phyloP scores from a whole-genome alignment of 1,284 basidiomycete genomes.

The Fomitopsis palustris region DNA sequence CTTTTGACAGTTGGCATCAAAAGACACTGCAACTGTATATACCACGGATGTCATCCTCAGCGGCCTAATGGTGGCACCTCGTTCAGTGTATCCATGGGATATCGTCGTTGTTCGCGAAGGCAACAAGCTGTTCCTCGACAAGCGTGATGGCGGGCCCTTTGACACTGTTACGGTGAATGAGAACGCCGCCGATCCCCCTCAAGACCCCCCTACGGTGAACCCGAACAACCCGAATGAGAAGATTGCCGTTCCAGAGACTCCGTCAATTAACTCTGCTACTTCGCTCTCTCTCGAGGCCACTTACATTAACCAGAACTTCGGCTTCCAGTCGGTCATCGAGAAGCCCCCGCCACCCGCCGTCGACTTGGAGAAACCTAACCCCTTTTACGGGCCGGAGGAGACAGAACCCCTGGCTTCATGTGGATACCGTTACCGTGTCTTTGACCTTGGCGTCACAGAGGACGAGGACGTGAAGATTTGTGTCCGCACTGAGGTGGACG shows the following conservation, averaged over 20 bases:
- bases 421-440: constrained; percentile 95
- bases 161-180: constrained; percentile 99
- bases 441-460: constrained; percentile 87
- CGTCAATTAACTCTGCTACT: constrained; percentile 90
- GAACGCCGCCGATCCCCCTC: constrained; percentile 94
- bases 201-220: constrained; percentile 78
- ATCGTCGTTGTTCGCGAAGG: constrained; percentile 94
- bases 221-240: constrained; percentile 74
- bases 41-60: constrained; percentile 96
- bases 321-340: constrained; percentile 92
- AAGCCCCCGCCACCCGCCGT: constrained; percentile 56
- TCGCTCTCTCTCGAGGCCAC: constrained; percentile 96
- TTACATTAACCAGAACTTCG: constrained; percentile 99
- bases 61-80: constrained; percentile 93
- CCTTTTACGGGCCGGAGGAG: constrained; percentile 94
- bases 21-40: constrained; percentile 83
- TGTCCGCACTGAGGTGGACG: constrained; percentile 96
- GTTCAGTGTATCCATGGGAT: constrained; percentile 99
- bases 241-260: constrained; percentile 54
- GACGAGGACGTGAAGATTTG: constrained; percentile 84
- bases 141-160: constrained; percentile 96
- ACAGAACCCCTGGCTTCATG: constrained; percentile 94
- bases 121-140: constrained; percentile 95
- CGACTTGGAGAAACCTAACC: constrained; percentile 85
- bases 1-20: constrained; percentile 64